These are phyloP conservation scores for Tolypocladium tundrense DNA, from an alignment of 2,329 filamentous ascomycete genomes.

Conservation along the genomic window DNA sequence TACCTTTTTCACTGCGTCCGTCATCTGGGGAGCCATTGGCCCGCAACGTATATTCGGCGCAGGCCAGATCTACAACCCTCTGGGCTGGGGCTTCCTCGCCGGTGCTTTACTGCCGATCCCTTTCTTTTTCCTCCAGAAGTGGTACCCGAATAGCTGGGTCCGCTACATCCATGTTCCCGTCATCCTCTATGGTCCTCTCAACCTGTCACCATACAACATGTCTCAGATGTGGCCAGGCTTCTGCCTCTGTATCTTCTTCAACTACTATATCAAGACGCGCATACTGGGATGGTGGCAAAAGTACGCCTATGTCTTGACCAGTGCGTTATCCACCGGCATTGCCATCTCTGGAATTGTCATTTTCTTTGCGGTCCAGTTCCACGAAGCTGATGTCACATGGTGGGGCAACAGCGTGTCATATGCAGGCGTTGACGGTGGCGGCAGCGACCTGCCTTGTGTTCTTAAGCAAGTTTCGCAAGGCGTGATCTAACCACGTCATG, in stretches of 20 bases:
- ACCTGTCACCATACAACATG: background rate
- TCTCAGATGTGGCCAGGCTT: background rate
- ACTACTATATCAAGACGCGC: background rate
- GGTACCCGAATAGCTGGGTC: background rate
- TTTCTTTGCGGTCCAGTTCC: background rate
- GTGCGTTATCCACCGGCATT: background rate
- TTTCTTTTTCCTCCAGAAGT: background rate
- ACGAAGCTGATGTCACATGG: background rate
- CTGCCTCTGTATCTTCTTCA: background rate
- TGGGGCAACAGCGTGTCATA: background rate
- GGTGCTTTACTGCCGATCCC: background rate
- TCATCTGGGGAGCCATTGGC: background rate
- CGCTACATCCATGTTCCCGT: background rate
- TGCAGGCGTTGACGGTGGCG: background rate
- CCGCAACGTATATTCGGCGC: background rate
- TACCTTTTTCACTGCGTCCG: background rate
- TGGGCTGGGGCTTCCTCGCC: background rate
- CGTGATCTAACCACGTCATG: background rate
- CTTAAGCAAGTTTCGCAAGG: background rate
- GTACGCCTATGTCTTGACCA: background rate
- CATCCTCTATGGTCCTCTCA: background rate
- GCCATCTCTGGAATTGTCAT: background rate
- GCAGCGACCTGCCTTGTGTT: background rate
- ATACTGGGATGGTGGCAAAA: background rate
- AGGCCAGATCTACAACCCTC: background rate